These are phyloP conservation scores for Cyberlindnera petersonii DNA, from an alignment of 805 yeast species.

Conservation along the genomic window DNA sequence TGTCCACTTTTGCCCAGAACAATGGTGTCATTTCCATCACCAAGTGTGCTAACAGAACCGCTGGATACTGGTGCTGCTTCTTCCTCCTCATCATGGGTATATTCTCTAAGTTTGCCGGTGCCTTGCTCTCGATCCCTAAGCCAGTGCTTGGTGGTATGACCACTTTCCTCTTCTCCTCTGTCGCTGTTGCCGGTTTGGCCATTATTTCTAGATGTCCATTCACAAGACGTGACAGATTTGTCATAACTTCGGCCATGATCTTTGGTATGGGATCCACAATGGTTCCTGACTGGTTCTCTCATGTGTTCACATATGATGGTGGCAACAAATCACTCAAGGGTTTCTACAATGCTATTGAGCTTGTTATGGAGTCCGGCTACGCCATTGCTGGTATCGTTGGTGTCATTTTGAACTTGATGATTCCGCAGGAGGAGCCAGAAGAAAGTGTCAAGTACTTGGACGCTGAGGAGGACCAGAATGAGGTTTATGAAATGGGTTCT, in stretches of 20 bases:
- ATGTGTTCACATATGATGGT: slow-evolving; percentile 64
- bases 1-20: slow-evolving; percentile 91
- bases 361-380: slow-evolving; percentile 71
- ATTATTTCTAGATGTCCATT: slow-evolving; percentile 52
- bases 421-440: slow-evolving; percentile 55
- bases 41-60: slow-evolving; percentile 81
- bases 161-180: slow-evolving; percentile 70
- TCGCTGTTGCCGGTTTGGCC: slow-evolving; percentile 69
- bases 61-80: slow-evolving; percentile 78
- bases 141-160: slow-evolving; percentile 89
- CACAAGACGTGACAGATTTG: slow-evolving; percentile 70
- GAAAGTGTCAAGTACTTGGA: slow-evolving; percentile 19
- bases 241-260: slow-evolving; percentile 57
- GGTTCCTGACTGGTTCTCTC: slow-evolving; percentile 60
- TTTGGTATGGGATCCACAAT: slow-evolving; percentile 67
- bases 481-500: slow-evolving; percentile 17
- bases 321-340: slow-evolving; percentile 51
- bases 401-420: slow-evolving; percentile 51
- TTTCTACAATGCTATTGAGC: slow-evolving; percentile 59
- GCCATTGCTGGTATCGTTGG: slow-evolving; percentile 68
- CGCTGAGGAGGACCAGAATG: slow-evolving; percentile 13
- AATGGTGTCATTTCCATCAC: slow-evolving; percentile 93
- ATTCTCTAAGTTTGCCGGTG: slow-evolving; percentile 83
- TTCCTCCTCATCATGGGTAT: slow-evolving; percentile 83
- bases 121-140: slow-evolving; percentile 77